phyloP scores from a whole-genome alignment of 306 rosid genomes.

The Vicia faba region DNA sequence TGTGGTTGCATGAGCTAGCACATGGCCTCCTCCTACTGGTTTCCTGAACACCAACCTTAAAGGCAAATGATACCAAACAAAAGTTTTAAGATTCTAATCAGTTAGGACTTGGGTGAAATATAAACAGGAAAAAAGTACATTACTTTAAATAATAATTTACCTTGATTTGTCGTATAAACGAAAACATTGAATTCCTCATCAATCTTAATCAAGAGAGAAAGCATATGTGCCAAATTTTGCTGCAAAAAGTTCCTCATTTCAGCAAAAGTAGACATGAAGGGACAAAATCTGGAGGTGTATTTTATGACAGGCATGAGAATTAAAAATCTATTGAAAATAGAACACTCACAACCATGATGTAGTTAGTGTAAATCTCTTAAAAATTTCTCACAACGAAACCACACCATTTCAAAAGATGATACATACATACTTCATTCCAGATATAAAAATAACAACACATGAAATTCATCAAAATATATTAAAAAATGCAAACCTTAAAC shows the following conservation, averaged over 20 bases:
- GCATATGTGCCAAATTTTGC: conserved; percentile 97
- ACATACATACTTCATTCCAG: too few species aligned
- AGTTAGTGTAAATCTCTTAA: too few species aligned
- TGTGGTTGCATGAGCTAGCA: conserved; percentile 93
- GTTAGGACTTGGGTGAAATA: background rate
- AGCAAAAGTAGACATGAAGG: conserved; percentile 7
- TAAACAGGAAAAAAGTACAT: background rate
- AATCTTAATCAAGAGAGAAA: conserved; percentile 80
- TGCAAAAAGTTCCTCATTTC: conserved; percentile 50
- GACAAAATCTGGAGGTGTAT: background rate
- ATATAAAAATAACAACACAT: too few species aligned
- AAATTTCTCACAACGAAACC: too few species aligned
- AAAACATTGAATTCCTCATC: conserved; percentile 96
- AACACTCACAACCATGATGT: too few species aligned
- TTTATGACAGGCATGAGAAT: conserved; percentile 19
- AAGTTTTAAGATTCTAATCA: conserved; percentile 7
- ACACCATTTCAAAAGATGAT: too few species aligned
- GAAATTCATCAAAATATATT: too few species aligned
- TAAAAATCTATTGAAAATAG: too few species aligned
- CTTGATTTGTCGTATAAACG: conserved; percentile 95
- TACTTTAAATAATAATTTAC: conserved; percentile 41
- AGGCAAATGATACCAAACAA: background rate
- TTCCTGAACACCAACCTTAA: conserved; percentile 43
- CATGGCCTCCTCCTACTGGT: conserved; percentile 97
- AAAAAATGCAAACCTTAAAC: too few species aligned